phyloP scores from a whole-genome alignment of 108 stramenopile genomes.

The Skeletonema potamos region DNA sequence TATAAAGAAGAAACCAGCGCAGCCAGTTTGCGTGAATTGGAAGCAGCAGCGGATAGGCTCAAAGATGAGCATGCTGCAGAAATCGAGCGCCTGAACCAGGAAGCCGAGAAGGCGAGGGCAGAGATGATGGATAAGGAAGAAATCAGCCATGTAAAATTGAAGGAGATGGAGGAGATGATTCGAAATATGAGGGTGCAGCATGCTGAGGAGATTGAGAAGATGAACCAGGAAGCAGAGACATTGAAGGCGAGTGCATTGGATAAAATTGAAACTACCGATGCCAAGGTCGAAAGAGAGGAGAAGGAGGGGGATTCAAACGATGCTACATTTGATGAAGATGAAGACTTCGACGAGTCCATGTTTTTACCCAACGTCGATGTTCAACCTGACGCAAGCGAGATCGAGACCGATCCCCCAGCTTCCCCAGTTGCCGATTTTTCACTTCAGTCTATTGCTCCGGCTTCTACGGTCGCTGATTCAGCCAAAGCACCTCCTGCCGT shows the following conservation, averaged over 20 bases:
- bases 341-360: conserved; percentile 36
- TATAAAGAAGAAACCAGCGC: background rate
- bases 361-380: conserved; percentile 29
- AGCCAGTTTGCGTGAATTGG: background rate
- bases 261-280: background rate
- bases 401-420: background rate
- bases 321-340: conserved; percentile 18
- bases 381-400: conserved; percentile 9
- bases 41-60: background rate
- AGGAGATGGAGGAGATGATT: background rate
- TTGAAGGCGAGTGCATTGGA: background rate
- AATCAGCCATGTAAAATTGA: background rate
- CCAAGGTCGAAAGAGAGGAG: background rate
- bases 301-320: background rate
- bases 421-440: background rate
- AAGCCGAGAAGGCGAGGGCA: conserved; percentile 6
- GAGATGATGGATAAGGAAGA: conserved; percentile 3
- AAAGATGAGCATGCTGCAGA: background rate
- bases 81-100: background rate
- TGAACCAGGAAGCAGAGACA: background rate
- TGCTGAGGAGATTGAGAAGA: conserved; percentile 9
- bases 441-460: background rate
- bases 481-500: background rate
- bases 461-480: background rate
- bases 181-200: conserved; percentile 1